These are phyloP conservation scores for Suillus variegatus DNA, from an alignment of 768 basidiomycete species.

Conservation along the genomic window DNA sequence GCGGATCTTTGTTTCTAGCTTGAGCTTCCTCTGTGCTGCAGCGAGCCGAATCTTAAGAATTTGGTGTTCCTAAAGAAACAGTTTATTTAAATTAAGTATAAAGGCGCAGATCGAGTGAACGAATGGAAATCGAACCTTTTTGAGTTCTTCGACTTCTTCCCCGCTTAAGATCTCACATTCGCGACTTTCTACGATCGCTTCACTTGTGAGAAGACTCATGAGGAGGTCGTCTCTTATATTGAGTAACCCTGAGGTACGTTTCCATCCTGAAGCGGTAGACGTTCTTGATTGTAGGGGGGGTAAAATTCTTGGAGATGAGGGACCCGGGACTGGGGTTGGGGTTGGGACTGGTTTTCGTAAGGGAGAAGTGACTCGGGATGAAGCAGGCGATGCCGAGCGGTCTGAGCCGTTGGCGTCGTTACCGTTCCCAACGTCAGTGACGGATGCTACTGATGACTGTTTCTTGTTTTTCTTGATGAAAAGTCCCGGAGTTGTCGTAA, in stretches of 20 bases:
- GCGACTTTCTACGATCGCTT: conserved; percentile 91
- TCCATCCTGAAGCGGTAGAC: conserved; percentile 41
- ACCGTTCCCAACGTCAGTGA: conserved; percentile 9
- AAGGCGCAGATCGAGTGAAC: conserved; percentile 19
- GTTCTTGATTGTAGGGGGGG: conserved; percentile 37
- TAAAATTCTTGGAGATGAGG: conserved; percentile 40
- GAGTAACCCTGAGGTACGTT: conserved; percentile 44
- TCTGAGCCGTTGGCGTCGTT: conserved; percentile 29
- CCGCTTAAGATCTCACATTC: conserved; percentile 75
- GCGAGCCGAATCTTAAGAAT: conserved; percentile 63
- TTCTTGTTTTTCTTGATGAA: conserved; percentile 56
- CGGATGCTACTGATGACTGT: conserved; percentile 23
- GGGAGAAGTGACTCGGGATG: conserved; percentile 24
- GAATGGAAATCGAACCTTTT: conserved; percentile 51
- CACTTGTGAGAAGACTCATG: conserved; percentile 87
- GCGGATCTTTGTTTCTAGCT: conserved; percentile 84
- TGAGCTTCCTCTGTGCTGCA: conserved; percentile 72
- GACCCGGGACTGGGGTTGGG: conserved; percentile 40
- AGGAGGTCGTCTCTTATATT: conserved; percentile 83
- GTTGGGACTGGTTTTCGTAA: conserved; percentile 21
- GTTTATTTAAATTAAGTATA: conserved; percentile 17
- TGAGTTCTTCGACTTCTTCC: conserved; percentile 71
- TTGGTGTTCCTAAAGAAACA: conserved; percentile 64
- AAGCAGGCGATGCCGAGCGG: conserved; percentile 26
- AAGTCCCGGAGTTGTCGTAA: conserved; percentile 33